Evolutionary conservation across 192 early-diverging fungal genomes (phyloP), one percentile per base, ranked within the genome.

Genomic region (Tieghemiomyces parasiticus): DNA sequence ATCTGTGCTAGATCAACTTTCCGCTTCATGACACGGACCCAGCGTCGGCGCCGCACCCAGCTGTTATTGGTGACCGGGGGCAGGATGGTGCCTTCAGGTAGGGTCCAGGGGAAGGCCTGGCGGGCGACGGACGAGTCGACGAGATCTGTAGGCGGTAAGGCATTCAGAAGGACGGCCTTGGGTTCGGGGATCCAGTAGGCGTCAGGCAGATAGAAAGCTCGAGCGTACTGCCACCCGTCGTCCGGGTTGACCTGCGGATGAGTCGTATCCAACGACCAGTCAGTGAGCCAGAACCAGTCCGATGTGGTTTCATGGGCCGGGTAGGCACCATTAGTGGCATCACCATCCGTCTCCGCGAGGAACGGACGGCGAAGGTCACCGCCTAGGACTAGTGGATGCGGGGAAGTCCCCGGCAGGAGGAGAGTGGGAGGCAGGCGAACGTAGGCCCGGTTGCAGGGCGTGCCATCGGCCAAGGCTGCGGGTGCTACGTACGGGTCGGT

Each of bases 211-310:
- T 75, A 74, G 53, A 84, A 79, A 24, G 69, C 71, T 38, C 71
- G 67, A 28, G 79, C 77, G 47, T 87, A 87, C 56, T 85, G 81
- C 88, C 88, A 90, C 1, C 88, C 88, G 12, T 81, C 76, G 10
- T 60, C 67, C 13, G 69, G 60, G 59, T 89, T 83, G 8, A 77
- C 65, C 45, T 64, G 65, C 3, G 84, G 81, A 61, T 83, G 74
- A 10, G 63, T 67, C 22, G 67, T 64, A 63, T 88, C 88, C 29
- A 88, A 66, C n/a, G 72, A 61, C 88, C 88, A 91, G 51, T 91
- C 88, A 13, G 81, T 84, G 24, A 89, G 46, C 88, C 88, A 91
- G 58, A 80, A 91, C 87, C 87, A 91, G 14, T 73, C 64, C 29
- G 44, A 45, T 13, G 24, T 50, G 22, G 49, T 29, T n/a, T 9